Percentiles rank a stretch among this genome's conserved stretches.
Evolutionary conservation across 257 asterid genomes (phyloP).

Genomic region (Schizonepeta tenuifolia): DNA sequence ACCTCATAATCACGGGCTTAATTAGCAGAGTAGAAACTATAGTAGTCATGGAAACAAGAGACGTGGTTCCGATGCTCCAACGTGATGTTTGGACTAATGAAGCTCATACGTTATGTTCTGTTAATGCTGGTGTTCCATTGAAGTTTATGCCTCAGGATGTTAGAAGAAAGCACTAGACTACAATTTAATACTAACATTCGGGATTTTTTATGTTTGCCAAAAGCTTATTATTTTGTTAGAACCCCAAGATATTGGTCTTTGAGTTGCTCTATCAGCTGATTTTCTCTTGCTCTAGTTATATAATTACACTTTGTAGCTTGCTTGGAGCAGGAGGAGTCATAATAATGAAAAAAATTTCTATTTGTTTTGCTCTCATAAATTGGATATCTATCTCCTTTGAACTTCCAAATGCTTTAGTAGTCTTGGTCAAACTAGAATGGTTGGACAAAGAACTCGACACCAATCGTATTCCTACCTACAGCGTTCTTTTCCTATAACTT

Average conservation of each 20-base stretch:
- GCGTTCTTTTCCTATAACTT: not conserved
- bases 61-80: not conserved
- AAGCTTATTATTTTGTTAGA: conserved; percentile 6
- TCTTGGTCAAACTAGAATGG: conserved; percentile 1
- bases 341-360: not conserved
- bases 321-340: not conserved
- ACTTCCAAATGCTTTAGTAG: not conserved
- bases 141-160: not conserved
- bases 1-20: not conserved
- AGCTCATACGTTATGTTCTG: not conserved
- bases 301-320: not conserved
- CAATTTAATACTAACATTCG: not conserved
- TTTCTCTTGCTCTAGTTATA: not conserved
- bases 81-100: not conserved
- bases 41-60: not conserved
- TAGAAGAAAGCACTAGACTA: not conserved
- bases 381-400: not conserved
- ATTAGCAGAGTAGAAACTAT: not conserved
- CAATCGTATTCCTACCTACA: not conserved
- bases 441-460: not conserved
- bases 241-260: not conserved
- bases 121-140: not conserved
- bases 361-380: not conserved
- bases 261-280: not conserved
- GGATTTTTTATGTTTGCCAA: not conserved